Evolutionary conservation across 2,329 filamentous ascomycete species (phyloP), one percentile per base, ranked within the genome.

Genomic region (Rhexocercosporidium sp.): DNA sequence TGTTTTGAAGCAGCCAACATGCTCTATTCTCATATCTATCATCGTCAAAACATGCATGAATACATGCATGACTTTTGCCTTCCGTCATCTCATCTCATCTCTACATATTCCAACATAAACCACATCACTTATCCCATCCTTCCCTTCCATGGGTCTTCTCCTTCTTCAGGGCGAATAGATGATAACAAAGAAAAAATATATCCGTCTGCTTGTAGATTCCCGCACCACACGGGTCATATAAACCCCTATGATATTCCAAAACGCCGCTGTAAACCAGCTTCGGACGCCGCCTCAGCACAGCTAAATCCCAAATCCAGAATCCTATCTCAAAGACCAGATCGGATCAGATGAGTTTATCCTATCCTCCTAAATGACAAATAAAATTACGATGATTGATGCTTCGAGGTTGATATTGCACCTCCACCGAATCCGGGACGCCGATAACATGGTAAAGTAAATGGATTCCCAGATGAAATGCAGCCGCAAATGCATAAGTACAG

Each of bases 231-330:
- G 39, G 64, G 64, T 65, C 62, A 62, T 68, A 57, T 67, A 41
- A 66, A 67, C 69, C 59, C 62, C 25, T 47, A 47, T 51, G 29
- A 44, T 44, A 44, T 7, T 20, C 9, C n/a, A 44, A 22, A 69
- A 71, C 70, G 70, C 70, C 70, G 64, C 68, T 70, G 70, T 69
- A 62, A 65, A 49, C 68, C 61, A 47, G 66, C 59, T 64, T 66
- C 41, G 66, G 66, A 63, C 60, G 57, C 67, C 61, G 47, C 67
- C 67, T 59, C 44, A 31, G 53, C 63, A 66, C 67, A 71, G 66
- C 69, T 63, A 64, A 31, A 53, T 9, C 29, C 31, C 20, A 53
- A 27, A 41, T 12, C 9, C 18, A 18, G 20, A 39, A 27, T 27
- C 59, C 18, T 12, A 25, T 18, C 25, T 8, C 14, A 41, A 62